These are phyloP conservation scores for Sambucus nigra DNA, from an alignment of 129 eudicot genomes.

Conservation along the genomic window DNA sequence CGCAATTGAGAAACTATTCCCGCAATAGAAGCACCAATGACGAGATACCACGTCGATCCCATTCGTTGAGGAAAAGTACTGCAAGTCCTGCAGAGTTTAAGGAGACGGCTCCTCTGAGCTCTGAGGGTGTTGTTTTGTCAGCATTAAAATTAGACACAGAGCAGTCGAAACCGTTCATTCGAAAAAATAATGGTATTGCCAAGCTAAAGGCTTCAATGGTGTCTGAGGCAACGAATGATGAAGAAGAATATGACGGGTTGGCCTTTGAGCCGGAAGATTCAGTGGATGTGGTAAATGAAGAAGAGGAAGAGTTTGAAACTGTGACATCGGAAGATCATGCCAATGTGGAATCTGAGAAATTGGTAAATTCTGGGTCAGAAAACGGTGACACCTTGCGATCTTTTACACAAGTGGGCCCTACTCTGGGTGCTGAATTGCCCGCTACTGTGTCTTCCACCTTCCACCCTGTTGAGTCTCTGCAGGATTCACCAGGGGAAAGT, in stretches of 20 bases:
- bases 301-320: slow-evolving; percentile 36
- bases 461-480: slow-evolving; percentile 28
- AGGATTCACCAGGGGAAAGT: slow-evolving; percentile 74
- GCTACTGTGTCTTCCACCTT: slow-evolving; percentile 25
- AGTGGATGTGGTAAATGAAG: slow-evolving; percentile 24
- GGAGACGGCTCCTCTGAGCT: slow-evolving; percentile 24
- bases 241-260: slow-evolving; percentile 33
- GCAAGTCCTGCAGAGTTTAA: slow-evolving; percentile 32
- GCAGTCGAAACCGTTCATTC: slow-evolving; percentile 26
- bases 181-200: slow-evolving; percentile 28
- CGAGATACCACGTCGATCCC: slow-evolving; percentile 57
- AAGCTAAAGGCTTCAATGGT: slow-evolving; percentile 38
- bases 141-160: slow-evolving; percentile 35
- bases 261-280: slow-evolving; percentile 35
- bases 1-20: slow-evolving; percentile 55
- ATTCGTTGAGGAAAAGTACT: slow-evolving; percentile 38
- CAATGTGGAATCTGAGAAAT: slow-evolving; percentile 38
- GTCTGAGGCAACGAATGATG: slow-evolving; percentile 22
- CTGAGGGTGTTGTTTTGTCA: slow-evolving; percentile 33
- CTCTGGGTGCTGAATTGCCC: slow-evolving; percentile 39
- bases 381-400: slow-evolving; percentile 37
- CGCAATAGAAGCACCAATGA: slow-evolving; percentile 75
- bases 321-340: slow-evolving; percentile 25
- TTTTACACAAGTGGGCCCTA: slow-evolving; percentile 34
- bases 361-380: slow-evolving; percentile 51